Conservation (phyloP, 495 filamentous ascomycete genomes). For the Amniculicola lignicola region DNA sequence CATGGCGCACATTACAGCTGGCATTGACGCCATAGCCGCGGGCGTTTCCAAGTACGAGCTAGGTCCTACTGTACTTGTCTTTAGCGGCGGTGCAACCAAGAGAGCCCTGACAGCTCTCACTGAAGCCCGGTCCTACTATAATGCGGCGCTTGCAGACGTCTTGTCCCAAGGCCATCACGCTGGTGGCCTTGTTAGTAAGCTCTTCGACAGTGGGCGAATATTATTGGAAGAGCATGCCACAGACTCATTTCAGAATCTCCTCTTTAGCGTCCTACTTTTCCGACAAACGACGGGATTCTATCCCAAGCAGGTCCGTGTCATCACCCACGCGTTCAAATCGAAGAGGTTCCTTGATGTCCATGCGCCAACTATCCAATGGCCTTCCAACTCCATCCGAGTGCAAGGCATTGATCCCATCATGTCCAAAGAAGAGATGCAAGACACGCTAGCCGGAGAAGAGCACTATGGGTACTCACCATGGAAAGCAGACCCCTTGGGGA, state of each 20-base stretch:
- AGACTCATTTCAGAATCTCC: constrained; percentile 45
- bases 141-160: constrained; percentile 25
- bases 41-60: not conserved
- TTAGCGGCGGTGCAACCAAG: constrained; percentile 40
- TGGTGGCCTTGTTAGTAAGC: not conserved
- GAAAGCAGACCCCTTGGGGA: constrained; percentile 35
- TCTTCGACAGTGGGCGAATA: constrained; percentile 16
- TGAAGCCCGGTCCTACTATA: constrained; percentile 39
- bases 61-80: constrained; percentile 28
- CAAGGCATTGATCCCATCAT: constrained; percentile 39
- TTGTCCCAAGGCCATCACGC: constrained; percentile 1
- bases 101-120: constrained; percentile 12
- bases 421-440: constrained; percentile 31
- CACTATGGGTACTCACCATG: constrained; percentile 31
- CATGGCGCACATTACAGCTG: constrained; percentile 36
- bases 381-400: constrained; percentile 32
- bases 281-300: constrained; percentile 33
- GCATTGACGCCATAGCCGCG: constrained; percentile 8
- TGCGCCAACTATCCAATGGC: constrained; percentile 39
- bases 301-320: constrained; percentile 34
- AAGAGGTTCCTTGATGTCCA: constrained; percentile 40
- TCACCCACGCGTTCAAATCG: constrained; percentile 44
- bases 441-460: constrained; percentile 31
- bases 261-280: constrained; percentile 41
- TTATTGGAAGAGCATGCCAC: constrained; percentile 41